Evolutionary conservation across 1,284 basidiomycete species (phyloP).

Genomic region (Heliocybe sulcata): DNA sequence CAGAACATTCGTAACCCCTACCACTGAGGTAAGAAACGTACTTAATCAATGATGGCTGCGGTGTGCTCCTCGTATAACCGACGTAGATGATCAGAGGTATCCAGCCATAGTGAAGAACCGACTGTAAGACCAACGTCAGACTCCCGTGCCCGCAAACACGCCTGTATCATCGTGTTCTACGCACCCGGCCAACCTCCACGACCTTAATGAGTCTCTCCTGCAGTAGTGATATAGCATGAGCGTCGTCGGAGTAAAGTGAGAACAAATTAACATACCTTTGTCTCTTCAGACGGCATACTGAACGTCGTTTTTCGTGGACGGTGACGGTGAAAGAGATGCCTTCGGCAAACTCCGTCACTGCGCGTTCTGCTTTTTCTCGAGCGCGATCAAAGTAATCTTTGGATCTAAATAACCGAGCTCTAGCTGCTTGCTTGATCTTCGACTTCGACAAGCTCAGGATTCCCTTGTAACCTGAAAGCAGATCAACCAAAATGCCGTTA

Average conservation of each 20-base stretch:
- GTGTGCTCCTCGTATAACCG: constrained; percentile 83
- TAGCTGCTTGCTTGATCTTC: too few relatives aligned
- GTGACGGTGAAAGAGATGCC: constrained; percentile 5
- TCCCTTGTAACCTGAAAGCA: too few relatives aligned
- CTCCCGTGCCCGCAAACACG: constrained; percentile 3
- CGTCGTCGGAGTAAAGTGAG: background rate
- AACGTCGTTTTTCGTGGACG: constrained; percentile 9
- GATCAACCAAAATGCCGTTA: constrained; percentile 49
- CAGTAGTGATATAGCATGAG: constrained; percentile 1
- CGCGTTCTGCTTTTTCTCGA: constrained; percentile 21
- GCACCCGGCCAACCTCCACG: constrained; percentile 72
- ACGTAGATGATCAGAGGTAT: constrained; percentile 92
- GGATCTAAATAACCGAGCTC: background rate
- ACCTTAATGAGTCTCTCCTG: constrained; percentile 77
- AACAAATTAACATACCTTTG: constrained; percentile 51
- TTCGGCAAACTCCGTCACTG: constrained; percentile 22
- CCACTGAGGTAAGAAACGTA: constrained; percentile 31
- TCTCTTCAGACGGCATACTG: constrained; percentile 79
- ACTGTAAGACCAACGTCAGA: constrained; percentile 36
- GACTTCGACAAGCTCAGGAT: too few relatives aligned
- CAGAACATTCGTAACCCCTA: constrained; percentile 6
- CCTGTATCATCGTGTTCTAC: constrained; percentile 21
- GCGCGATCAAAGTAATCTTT: background rate
- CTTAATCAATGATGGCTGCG: constrained; percentile 93
- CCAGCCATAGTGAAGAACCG: constrained; percentile 87